A percentile compares a stretch with the other conserved stretches of the same genome.
phyloP scores from a whole-genome alignment of 768 basidiomycete genomes.

The Mycena crocata region DNA sequence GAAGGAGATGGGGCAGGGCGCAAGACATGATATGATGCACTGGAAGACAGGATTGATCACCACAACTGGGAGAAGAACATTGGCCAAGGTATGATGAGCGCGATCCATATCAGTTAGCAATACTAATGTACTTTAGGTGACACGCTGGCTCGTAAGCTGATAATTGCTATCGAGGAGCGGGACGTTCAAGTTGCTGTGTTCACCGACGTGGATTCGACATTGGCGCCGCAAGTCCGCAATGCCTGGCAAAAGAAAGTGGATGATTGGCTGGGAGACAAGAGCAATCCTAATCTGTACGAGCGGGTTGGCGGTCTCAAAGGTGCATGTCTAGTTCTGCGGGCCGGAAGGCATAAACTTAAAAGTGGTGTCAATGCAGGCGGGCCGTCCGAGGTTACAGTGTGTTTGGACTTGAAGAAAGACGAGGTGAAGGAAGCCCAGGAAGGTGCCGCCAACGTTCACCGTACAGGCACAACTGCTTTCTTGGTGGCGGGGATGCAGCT shows the following conservation, averaged over 20 bases:
- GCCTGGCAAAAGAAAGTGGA: conserved; percentile 5
- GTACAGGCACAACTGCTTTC: neutral
- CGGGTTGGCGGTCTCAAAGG: neutral
- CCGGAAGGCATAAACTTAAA: neutral
- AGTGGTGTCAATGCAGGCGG: neutral
- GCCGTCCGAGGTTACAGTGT: neutral
- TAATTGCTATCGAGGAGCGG: conserved; percentile 17
- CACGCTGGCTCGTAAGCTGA: conserved; percentile 8
- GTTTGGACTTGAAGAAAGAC: neutral
- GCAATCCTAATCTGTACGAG: neutral
- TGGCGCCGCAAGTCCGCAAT: neutral
- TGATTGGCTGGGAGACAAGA: conserved; percentile 8
- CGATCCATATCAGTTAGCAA: neutral
- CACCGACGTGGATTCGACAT: neutral
- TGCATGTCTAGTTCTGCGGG: neutral
- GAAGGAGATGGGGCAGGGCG: conserved; percentile 44
- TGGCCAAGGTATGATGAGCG: neutral
- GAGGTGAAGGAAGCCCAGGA: neutral
- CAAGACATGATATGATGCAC: conserved; percentile 40
- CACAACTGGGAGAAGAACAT: conserved; percentile 32
- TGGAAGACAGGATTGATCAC: conserved; percentile 42
- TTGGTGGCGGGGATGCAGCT: conserved; percentile 4
- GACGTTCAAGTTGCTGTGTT: conserved; percentile 1
- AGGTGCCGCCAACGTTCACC: neutral
- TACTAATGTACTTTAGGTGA: neutral